A percentile compares a stretch with the other conserved stretches of the same genome.
phyloP scores from a whole-genome alignment of 2,329 filamentous ascomycete genomes.

The Fusarium sp. region DNA sequence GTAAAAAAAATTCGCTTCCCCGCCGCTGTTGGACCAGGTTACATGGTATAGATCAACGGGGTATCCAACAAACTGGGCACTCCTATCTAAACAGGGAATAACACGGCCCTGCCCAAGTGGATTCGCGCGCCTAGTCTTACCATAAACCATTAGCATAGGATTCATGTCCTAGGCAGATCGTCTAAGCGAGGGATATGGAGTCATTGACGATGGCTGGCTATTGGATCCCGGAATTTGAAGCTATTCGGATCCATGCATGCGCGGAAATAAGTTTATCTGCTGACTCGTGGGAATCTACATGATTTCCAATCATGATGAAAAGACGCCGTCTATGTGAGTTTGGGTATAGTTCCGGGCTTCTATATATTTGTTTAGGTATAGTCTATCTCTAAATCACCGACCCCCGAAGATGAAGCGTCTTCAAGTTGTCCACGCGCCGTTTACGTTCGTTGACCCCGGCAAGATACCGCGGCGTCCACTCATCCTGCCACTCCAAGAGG shows the following conservation, averaged over 20 bases:
- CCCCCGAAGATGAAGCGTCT: background rate
- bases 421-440: background rate
- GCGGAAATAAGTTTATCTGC: background rate
- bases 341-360: background rate
- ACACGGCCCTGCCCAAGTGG: background rate
- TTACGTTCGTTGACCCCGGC: background rate
- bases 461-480: slow-evolving; percentile 2
- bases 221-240: background rate
- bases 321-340: background rate
- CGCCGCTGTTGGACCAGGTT: background rate
- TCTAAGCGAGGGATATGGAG: background rate
- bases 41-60: background rate
- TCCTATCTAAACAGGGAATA: background rate
- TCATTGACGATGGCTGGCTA: background rate
- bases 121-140: background rate
- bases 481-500: background rate
- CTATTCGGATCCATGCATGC: background rate
- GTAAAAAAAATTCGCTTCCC: background rate
- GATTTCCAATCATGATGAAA: background rate
- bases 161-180: background rate
- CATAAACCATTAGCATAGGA: background rate
- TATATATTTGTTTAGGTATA: background rate
- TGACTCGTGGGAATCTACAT: background rate
- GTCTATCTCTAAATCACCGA: background rate
- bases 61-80: background rate